Base-by-base conservation (phyloP, 1,139 yeast genomes). In the Dujonia santamariae region DNA sequence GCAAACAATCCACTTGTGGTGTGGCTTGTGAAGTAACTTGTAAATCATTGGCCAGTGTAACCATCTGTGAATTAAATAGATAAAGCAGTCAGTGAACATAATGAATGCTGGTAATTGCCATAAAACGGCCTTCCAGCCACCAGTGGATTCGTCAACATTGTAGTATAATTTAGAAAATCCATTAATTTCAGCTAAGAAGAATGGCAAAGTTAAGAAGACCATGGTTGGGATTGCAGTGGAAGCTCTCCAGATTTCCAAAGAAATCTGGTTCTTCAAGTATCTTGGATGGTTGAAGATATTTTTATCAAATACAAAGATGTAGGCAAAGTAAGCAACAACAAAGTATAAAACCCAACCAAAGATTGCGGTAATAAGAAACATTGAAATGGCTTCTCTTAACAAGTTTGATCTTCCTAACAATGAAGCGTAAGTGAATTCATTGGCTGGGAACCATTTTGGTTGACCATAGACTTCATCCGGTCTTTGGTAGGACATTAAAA, bases 1-100 rank as follows among this genome's bases (percentile, higher is more conserved):
- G 45, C 97, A 92, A 34, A 92, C 97, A 51, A 92, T 80, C 98
- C 98, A 92, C 66, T 92, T 94, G 73, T 92, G 98, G 61, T 92
- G 98, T n/a, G 97, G 97, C 67, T 92, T 92, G 69, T 92, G 98
- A 45, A 92, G 67, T 22, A 55, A 60, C 69, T 84, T 90, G 75
- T 92, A 92, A 27, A 92, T 81, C 24, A 72, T 51, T 20, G 96
- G 97, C 84, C 90, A 85, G 60, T 92, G 98, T 51, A 92, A 72
- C 75, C 86, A 78, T 54, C 97, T 80, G 64, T 92, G 98, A 48
- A 88, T 83, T 54, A 85, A 72, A 60, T 92, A 92, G 51, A 92
- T 87, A 39, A 92, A 85, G 57, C 87, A 83, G 61, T 92, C 98
- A 6, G 98, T 90, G 58, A 92, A 92, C 68, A 92, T 72, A 44